Evolutionary conservation across 2,329 filamentous ascomycete genomes (phyloP), one percentile per base, ranked within the genome.

Genomic region (Catunica adiposa): DNA sequence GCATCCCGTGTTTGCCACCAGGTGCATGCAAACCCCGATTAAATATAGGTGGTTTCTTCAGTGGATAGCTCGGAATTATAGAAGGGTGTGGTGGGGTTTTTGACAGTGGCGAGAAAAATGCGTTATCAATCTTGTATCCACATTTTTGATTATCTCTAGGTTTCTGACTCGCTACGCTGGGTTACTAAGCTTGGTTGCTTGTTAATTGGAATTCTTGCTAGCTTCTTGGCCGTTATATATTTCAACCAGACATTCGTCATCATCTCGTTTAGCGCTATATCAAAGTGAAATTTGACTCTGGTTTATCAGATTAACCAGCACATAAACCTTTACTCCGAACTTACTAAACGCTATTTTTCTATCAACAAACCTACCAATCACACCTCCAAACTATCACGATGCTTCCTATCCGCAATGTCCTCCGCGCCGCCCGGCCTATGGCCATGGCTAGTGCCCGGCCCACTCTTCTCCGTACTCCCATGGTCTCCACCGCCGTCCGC

Each of bases 381-480:
- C 11, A 31, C 15, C 4, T 9, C 22, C 25, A 34, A 38, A n/a
- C 26, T 4, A 11, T 25, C 52, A 58, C 20, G 46, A 58, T 58
- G 57, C 40, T 58, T n/a, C 48, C 57, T 22, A 53, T 56, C 15
- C 54, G 57, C 40, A 58, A 34, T 23, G 20, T 44, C 20, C n/a
- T 58, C n/a, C 57, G 57, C 54, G 50, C 54, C n/a, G 42, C 55
- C 15, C 57, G 54, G 37, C 53, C 42, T 22, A 5, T 44, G n/a
- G 11, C 40, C 29, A 15, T 47, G 15, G 38, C 48, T 25, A 23
- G 22, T 20, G 17, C 25, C 52, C 52, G 52, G 29, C 51, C 51
- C 22, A 46, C 25, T 40, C 40, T 57, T 26, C 15, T 44, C 46
- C 54, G 37, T 11, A 40, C 26, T 29, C 22, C 31, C 29, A 40